These are phyloP conservation scores for Coemansia sp. DNA, from an alignment of 192 early-diverging fungal species.

Conservation along the genomic window DNA sequence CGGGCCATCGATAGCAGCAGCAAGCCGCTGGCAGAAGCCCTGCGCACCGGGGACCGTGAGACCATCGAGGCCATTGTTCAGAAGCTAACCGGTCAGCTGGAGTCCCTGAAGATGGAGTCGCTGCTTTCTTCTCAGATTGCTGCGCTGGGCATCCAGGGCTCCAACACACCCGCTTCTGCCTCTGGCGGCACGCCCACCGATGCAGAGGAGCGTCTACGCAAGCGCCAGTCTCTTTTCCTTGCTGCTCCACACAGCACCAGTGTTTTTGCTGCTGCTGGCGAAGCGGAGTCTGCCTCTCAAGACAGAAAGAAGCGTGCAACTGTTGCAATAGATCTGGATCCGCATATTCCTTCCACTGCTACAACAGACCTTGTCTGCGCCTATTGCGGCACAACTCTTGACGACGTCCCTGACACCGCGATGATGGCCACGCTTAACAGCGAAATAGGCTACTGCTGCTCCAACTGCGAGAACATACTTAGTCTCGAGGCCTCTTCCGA, in stretches of 20 bases:
- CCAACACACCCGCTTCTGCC: constrained; percentile 3
- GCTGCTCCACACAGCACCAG: constrained; percentile 11
- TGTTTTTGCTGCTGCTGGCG: constrained; percentile 1
- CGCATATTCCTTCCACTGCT: neutral
- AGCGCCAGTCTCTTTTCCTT: constrained; percentile 31
- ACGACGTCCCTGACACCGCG: constrained; percentile 22
- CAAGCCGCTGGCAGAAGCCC: constrained; percentile 45
- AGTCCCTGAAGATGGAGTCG: constrained; percentile 43
- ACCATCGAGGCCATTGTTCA: constrained; percentile 47
- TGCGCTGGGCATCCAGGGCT: constrained; percentile 10
- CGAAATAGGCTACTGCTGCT: constrained; percentile 55
- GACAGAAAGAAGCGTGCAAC: constrained; percentile 42
- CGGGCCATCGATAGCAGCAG: constrained; percentile 10
- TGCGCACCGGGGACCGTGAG: constrained; percentile 52
- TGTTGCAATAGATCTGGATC: constrained; percentile 29
- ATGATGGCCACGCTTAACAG: constrained; percentile 38
- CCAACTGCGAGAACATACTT: constrained; percentile 49
- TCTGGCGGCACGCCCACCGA: neutral
- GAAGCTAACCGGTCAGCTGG: constrained; percentile 47
- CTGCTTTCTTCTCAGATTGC: constrained; percentile 23
- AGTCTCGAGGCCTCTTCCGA: constrained; percentile 9
- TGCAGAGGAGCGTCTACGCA: constrained; percentile 21
- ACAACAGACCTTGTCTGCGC: constrained; percentile 27
- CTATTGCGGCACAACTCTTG: constrained; percentile 43
- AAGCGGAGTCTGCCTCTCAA: neutral